Conservation (phyloP, 805 yeast species). For the Candida loeiensis region DNA sequence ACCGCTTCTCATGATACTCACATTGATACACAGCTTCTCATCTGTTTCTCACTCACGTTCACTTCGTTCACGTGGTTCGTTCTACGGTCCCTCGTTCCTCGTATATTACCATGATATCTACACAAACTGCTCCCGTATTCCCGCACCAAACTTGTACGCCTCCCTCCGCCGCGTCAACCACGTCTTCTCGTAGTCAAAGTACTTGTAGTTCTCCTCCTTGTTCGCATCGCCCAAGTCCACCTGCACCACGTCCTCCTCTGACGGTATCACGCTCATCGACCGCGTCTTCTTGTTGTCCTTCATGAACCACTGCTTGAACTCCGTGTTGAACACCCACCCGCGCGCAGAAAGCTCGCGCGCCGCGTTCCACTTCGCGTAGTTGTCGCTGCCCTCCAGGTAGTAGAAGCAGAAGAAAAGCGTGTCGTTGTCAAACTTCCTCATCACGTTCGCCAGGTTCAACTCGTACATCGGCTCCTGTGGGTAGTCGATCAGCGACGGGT, state of each 20-base stretch:
- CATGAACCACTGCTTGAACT: constrained; percentile 77
- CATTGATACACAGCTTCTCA: too few species aligned
- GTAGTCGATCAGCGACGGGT: constrained; percentile 84
- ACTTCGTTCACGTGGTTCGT: too few species aligned
- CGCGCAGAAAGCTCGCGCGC: constrained; percentile 75
- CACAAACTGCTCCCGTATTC: constrained; percentile 17
- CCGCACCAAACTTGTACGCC: constrained; percentile 31
- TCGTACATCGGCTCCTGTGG: constrained; percentile 82
- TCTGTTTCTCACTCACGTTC: too few species aligned
- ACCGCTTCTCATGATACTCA: too few species aligned
- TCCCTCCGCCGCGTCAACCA: constrained; percentile 49
- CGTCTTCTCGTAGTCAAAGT: constrained; percentile 73
- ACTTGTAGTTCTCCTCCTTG: constrained; percentile 56
- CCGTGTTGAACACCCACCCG: constrained; percentile 78
- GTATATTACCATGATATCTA: background rate
- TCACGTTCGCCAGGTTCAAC: constrained; percentile 54
- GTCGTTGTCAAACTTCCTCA: constrained; percentile 75
- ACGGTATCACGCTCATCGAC: constrained; percentile 20
- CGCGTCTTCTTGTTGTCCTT: constrained; percentile 45
- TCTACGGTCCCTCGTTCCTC: background rate
- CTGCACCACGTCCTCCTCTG: constrained; percentile 13
- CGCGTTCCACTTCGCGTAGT: constrained; percentile 46
- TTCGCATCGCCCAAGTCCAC: constrained; percentile 33
- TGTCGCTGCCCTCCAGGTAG: constrained; percentile 50
- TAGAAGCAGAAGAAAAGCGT: constrained; percentile 91